Conservation (phyloP, 1,139 yeast species). For the Protomyces inouyei region DNA sequence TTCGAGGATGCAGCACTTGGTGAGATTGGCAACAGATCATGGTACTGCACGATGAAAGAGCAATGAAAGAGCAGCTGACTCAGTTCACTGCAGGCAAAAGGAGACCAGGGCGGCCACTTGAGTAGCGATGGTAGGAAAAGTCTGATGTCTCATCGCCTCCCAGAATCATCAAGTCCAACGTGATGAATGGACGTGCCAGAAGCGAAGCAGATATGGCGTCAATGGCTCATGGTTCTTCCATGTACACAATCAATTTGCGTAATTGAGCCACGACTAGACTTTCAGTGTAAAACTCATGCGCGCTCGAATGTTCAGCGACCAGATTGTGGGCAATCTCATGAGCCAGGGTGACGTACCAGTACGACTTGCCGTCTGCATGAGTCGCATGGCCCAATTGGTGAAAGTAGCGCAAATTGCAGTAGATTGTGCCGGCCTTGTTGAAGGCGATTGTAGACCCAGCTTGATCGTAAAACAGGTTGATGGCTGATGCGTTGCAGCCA, state of each 20-base stretch:
- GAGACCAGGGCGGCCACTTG: background rate
- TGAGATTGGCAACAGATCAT: no score
- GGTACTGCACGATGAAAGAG: background rate
- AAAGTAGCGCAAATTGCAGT: conserved; percentile 41
- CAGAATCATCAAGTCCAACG: background rate
- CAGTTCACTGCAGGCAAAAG: background rate
- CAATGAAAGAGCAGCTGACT: background rate
- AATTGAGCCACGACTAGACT: conserved; percentile 12
- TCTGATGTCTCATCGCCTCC: background rate
- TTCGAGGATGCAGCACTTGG: no score
- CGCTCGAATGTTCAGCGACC: conserved; percentile 40
- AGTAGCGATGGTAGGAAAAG: background rate
- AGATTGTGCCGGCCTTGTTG: conserved; percentile 41
- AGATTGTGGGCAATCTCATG: conserved; percentile 46
- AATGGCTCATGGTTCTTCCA: background rate
- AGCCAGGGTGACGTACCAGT: conserved; percentile 43
- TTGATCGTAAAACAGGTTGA: conserved; percentile 38
- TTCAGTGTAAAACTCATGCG: conserved; percentile 42
- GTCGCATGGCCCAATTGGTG: conserved; percentile 29
- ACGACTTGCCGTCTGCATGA: conserved; percentile 20
- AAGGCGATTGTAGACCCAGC: conserved; percentile 39
- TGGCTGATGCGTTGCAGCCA: conserved; percentile 30
- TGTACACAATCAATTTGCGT: background rate
- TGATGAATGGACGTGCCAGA: background rate
- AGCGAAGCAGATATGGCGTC: no score